Percentiles rank a stretch among this genome's conserved stretches.
Conservation (phyloP, 768 basidiomycete genomes). For the Lenzites betulinus region DNA sequence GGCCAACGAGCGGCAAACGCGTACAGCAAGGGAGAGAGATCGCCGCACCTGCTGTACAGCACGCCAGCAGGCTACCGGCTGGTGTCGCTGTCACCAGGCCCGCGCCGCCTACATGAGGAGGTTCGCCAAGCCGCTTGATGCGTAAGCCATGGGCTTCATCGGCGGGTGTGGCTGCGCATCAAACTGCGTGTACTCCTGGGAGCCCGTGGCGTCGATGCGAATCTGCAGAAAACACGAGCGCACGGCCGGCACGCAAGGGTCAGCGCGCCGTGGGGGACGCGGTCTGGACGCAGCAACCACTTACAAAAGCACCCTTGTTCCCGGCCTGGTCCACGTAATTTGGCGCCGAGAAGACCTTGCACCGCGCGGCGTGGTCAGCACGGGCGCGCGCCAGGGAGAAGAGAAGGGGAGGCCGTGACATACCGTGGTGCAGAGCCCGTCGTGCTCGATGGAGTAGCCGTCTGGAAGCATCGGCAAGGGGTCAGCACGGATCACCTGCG, state of each 20-base stretch:
- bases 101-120: conserved; percentile 60
- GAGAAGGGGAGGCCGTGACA: conserved; percentile 20
- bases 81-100: too few relatives aligned
- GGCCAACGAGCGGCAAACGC: too few relatives aligned
- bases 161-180: conserved; percentile 87
- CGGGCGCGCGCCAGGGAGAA: conserved; percentile 1
- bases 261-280: background rate
- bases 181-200: conserved; percentile 76
- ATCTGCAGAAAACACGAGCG: conserved; percentile 48
- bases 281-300: conserved; percentile 31
- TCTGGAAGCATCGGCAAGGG: conserved; percentile 42
- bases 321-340: conserved; percentile 93
- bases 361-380: conserved; percentile 16
- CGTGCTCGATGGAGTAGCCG: conserved; percentile 94
- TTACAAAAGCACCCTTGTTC: conserved; percentile 90
- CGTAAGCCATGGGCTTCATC: conserved; percentile 92
- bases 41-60: too few relatives aligned
- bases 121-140: conserved; percentile 62
- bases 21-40: background rate
- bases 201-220: conserved; percentile 78
- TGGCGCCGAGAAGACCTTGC: conserved; percentile 92
- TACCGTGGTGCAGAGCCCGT: conserved; percentile 92
- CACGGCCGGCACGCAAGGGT: background rate
- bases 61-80: too few relatives aligned
- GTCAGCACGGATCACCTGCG: conserved; percentile 1